A percentile compares a stretch with the other conserved stretches of the same genome.
Conservation (phyloP, 2,329 filamentous ascomycete genomes). For the Beauveria bassiana region DNA sequence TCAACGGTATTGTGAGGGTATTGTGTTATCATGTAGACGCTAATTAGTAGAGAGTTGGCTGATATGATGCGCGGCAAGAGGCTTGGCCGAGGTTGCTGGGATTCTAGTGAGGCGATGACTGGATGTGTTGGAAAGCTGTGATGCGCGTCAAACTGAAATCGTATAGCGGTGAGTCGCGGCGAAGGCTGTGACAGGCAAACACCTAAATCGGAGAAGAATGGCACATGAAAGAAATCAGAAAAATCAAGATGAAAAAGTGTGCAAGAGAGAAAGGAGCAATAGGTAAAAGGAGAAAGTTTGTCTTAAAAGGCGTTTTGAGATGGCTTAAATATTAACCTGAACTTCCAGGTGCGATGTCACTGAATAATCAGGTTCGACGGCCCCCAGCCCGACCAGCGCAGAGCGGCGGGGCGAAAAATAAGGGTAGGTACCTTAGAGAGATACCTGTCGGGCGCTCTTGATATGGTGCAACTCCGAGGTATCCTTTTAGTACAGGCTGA, state of each 20-base stretch:
- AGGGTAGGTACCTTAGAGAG: not conserved
- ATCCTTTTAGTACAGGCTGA: not conserved
- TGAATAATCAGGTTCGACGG: conserved; percentile 2
- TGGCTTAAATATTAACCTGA: not conserved
- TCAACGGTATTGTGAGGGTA: not conserved
- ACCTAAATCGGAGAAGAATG: not conserved
- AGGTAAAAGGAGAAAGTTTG: not conserved
- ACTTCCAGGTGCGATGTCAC: not conserved
- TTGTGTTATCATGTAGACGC: not conserved
- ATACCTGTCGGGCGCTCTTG: not conserved
- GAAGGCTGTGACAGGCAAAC: not conserved
- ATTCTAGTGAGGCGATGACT: not conserved
- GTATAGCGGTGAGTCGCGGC: conserved; percentile 1
- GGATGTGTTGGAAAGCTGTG: not conserved
- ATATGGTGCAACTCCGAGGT: not conserved
- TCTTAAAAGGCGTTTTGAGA: not conserved
- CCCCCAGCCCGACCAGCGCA: not conserved
- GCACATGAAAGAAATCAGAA: not conserved
- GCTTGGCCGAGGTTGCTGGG: not conserved
- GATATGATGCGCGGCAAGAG: not conserved
- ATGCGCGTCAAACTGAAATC: not conserved
- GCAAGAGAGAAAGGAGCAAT: not conserved
- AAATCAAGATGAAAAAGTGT: not conserved
- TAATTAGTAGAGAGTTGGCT: no score
- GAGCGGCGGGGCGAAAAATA: not conserved